Base-by-base conservation (phyloP, 2,329 filamentous ascomycete species). In the Cadophora sp. region DNA sequence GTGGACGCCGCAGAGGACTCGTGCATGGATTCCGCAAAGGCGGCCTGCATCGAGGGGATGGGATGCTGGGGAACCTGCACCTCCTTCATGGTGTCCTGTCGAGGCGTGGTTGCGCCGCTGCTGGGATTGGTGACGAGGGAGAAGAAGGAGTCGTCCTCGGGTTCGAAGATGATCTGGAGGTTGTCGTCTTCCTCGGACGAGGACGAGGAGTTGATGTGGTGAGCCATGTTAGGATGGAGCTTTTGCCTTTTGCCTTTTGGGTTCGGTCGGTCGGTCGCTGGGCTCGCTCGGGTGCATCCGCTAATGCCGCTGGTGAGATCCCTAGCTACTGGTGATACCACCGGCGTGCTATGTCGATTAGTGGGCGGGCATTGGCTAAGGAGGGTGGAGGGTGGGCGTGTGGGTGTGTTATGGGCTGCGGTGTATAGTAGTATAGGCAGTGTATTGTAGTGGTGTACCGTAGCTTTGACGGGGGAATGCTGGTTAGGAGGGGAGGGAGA, bases 11-110 rank as follows among this genome's bases (percentile, higher is more conserved):
- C 81, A 16, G 87, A 87, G 41, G 89, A 89, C 75, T 96, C 93
- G 66, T 88, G 81, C 72, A 96, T 87, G 1, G 92, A 95, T 79
- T 96, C 93, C 73, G 91, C 89, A 77, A 96, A 96, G 68, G 93
- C 91, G 69, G 85, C 87, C 78, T 96, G 93, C 87, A 96, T 91
- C 36, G 86, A 85, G 18, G 87, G 81, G 61, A 96, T 89, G 7
- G 93, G 93, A 76, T 96, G 93, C 51, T 80, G 76, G n/a, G 85
- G 86, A 11, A 76, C 76, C 47, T 76, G 71, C 55, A 74, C 67
- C 41, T 73, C 71, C 51, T 74, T 72, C 72, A 73, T 74, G 3
- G 68, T 73, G 56, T 72, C 70, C 27, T 70, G 62, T 61, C 66
- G 63, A 36, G 64, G 51, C 30, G 62, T 70, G 18, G 65, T 65